Percentiles rank a stretch among this genome's conserved stretches.
Evolutionary conservation across 2,329 filamentous ascomycete species (phyloP).

Genomic region (Penicillium sp.): DNA sequence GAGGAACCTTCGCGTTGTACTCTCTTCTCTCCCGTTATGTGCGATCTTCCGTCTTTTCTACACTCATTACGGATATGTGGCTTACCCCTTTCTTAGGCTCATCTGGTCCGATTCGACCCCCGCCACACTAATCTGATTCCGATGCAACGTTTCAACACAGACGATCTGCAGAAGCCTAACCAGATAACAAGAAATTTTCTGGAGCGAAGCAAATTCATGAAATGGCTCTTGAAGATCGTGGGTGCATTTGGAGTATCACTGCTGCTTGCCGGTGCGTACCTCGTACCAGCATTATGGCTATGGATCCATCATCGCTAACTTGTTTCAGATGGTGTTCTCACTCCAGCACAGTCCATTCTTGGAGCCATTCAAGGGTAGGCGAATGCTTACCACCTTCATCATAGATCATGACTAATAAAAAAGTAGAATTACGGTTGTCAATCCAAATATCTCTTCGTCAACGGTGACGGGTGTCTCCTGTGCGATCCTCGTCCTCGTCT

Average conservation of each 20-base stretch:
- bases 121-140: neutral
- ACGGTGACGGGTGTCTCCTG: neutral
- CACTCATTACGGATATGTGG: too few relatives aligned
- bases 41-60: neutral
- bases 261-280: neutral
- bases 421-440: neutral
- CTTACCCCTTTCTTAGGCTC: neutral
- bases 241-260: neutral
- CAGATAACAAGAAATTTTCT: neutral
- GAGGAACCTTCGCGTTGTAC: neutral
- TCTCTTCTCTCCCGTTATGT: conserved; percentile 1
- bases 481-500: neutral
- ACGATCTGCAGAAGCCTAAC: neutral
- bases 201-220: neutral
- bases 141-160: neutral
- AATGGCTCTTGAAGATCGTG: neutral
- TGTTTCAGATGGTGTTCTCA: conserved; percentile 1
- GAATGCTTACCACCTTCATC: too few relatives aligned
- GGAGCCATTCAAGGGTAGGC: neutral
- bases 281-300: too few relatives aligned
- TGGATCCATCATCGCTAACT: too few relatives aligned
- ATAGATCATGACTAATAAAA: too few relatives aligned
- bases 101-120: neutral
- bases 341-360: conserved; percentile 1
- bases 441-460: neutral